These are phyloP conservation scores for Alternaria sp. DNA, from an alignment of 2,329 filamentous ascomycete genomes.

Conservation along the genomic window DNA sequence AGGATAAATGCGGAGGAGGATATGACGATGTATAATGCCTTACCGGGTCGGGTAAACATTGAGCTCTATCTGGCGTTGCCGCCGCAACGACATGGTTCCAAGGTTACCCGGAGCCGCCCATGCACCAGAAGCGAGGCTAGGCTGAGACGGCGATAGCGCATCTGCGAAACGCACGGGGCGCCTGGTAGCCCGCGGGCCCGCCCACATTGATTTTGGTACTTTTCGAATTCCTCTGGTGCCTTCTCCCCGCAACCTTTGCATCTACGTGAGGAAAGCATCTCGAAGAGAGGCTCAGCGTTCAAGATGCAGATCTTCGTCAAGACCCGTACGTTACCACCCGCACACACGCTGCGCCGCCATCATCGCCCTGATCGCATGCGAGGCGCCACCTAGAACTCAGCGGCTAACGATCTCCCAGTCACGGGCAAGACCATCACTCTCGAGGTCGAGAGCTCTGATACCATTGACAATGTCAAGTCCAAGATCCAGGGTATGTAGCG, in stretches of 20 bases:
- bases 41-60: slow-evolving; percentile 33
- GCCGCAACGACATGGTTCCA: neutral
- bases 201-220: slow-evolving; percentile 33
- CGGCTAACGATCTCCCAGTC: slow-evolving; percentile 57
- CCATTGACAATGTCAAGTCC: slow-evolving; percentile 99
- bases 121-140: neutral
- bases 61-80: slow-evolving; percentile 7
- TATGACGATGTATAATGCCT: slow-evolving; percentile 35
- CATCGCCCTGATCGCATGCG: neutral
- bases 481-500: slow-evolving; percentile 74
- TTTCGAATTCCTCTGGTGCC: slow-evolving; percentile 12
- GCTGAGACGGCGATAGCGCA: neutral
- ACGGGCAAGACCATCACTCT: slow-evolving; percentile 99
- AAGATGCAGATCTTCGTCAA: slow-evolving; percentile 98
- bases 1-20: slow-evolving; percentile 30
- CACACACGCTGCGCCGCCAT: neutral
- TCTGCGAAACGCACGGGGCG: neutral
- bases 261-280: slow-evolving; percentile 15
- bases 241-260: slow-evolving; percentile 11
- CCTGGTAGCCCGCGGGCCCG: slow-evolving; percentile 19
- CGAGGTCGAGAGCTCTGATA: slow-evolving; percentile 99
- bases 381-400: neutral
- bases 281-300: slow-evolving; percentile 8
- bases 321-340: slow-evolving; percentile 67
- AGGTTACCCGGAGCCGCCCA: slow-evolving; percentile 1